Evolutionary conservation across 2,329 filamentous ascomycete genomes (phyloP).

Genomic region (Diaporthe citri): DNA sequence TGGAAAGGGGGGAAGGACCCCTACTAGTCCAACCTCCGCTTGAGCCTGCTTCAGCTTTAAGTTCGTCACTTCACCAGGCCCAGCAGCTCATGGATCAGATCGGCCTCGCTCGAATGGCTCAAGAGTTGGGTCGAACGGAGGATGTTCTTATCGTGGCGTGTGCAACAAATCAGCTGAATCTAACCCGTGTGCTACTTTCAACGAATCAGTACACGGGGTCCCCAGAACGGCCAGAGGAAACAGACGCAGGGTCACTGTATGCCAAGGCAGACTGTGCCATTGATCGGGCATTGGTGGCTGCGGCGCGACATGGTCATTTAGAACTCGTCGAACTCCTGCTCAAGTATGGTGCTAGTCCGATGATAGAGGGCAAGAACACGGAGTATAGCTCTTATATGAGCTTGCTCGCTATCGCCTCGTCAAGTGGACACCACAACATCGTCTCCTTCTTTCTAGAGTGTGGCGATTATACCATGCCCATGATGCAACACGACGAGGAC

Average conservation of each 20-base stretch:
- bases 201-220: neutral
- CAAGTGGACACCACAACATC: neutral
- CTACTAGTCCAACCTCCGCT: accelerated
- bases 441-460: neutral
- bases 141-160: neutral
- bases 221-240: too few relatives aligned
- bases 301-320: neutral
- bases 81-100: neutral
- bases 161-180: neutral
- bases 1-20: neutral
- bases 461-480: neutral
- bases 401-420: neutral
- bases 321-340: neutral
- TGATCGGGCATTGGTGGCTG: neutral
- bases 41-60: neutral
- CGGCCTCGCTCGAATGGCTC: neutral
- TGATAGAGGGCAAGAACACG: neutral
- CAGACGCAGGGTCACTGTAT: neutral
- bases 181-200: neutral
- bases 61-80: neutral
- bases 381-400: neutral
- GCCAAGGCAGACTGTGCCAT: neutral
- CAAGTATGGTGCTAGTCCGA: neutral
- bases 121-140: neutral
- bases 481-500: neutral